Evolutionary conservation across 129 eudicot genomes (phyloP), one percentile per base, ranked within the genome.

Genomic region (Cynara cardunculus): DNA sequence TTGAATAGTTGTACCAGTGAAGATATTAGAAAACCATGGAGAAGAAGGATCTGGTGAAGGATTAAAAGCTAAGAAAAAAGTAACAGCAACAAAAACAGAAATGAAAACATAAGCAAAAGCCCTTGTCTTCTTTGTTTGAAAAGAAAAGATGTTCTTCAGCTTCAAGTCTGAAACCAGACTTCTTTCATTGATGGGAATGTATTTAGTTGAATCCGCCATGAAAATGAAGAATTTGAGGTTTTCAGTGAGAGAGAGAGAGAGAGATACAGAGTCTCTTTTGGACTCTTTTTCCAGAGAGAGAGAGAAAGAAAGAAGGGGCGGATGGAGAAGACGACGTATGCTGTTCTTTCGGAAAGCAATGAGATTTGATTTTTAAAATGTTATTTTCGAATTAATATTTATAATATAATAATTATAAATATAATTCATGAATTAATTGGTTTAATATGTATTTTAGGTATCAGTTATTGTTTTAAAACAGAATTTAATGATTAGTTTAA

Each of bases 121-220:
- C 4, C 82, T 86, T 13, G 90, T 88, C 28, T 68, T 85, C 76
- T 84, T 89, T 32, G 93, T 81, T 84, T 78, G 91, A 21, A 86
- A 73, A 30, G 93, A 80, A 25, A 89, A 87, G 0, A 85, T 83
- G 84, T 80, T 71, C 74, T 87, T 89, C 69, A 92, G 53, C 62
- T 87, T 89, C 71, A 90, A 49, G 81, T 92, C 94, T 71, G 91
- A 78, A 79, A 90, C 65, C 25, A 89, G 32, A 46, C 80, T 73
- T 81, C 85, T 83, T 22, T 84, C 92, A 59, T 85, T 84, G 30
- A 89, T 80, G 80, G 97, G 92, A 32, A 87, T 84, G 82, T 90
- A 89, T 78, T 92, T 95, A 11, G 95, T 74, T 76, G 86, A 82
- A 64, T 88, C 97, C 44, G 93, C 93, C 99, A 92, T 94, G 37